Base-by-base conservation (phyloP, 2,329 filamentous ascomycete genomes). In the Pseudogymnoascus sp. region DNA sequence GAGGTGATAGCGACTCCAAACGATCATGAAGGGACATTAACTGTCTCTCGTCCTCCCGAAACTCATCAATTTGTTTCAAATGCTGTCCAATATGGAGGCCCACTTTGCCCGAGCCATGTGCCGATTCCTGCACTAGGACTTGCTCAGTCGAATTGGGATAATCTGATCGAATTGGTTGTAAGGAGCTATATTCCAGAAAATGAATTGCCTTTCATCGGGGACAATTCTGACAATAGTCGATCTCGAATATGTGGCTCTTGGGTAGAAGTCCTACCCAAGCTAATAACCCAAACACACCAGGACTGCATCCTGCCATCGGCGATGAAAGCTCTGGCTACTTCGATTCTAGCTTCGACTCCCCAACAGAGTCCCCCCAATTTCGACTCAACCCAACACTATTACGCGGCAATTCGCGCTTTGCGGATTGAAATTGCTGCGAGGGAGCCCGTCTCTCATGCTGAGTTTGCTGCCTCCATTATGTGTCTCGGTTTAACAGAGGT, bases 221-320 rank as follows among this genome's bases (percentile, higher is more conserved):
- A 39, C 18, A 35, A 55, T 58, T 39, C 26, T 59, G 26, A 39
- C 33, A 41, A 33, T 19, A 48, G 23, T 30, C 26, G 21, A 18
- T 45, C 68, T 21, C 68, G 70, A 8, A 70, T 75, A 45, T 75
- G 74, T 59, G 74, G 74, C 6, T 67, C 71, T 0, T 76, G 74
- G 74, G 69, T 75, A 0, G 72, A 73, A 57, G 67, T 71, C 6
- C 67, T 76, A 5, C 73, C 73, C 1, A 61, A 65, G 0, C 65
- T 76, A 2, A 64, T 66, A 1, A 52, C 60, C 7, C 62, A 62
- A 10, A 59, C 64, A 1, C 61, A 63, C 13, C 37, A 39, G 18
- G 18, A 39, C 18, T 21, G 37, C n/a, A 39, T 39, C 10, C 9
- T 39, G 18, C 37, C 18, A 2, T 21, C 18, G 2, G 37, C 37